These are phyloP conservation scores for Fusarium phyllophilum DNA, from an alignment of 2,329 filamentous ascomycete species.

Conservation along the genomic window DNA sequence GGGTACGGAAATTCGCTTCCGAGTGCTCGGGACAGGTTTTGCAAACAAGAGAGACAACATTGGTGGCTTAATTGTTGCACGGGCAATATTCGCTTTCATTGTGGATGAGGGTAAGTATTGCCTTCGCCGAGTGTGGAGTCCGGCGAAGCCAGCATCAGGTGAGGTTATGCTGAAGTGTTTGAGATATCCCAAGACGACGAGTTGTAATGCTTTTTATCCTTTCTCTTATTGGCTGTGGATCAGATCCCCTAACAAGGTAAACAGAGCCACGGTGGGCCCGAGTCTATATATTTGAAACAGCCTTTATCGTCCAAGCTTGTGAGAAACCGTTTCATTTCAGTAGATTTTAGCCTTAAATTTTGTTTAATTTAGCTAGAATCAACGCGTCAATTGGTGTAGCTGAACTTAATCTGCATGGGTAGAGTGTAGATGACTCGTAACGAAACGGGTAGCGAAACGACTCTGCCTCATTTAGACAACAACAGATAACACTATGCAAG, in stretches of 20 bases:
- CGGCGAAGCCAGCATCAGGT: not conserved
- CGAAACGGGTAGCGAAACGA: constrained; percentile 19
- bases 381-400: constrained; percentile 3
- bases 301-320: not conserved
- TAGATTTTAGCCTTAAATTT: not conserved
- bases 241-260: constrained; percentile 18
- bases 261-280: constrained; percentile 15
- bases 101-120: not conserved
- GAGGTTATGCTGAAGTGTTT: constrained; percentile 11
- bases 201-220: constrained; percentile 8
- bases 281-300: constrained; percentile 13
- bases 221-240: constrained; percentile 26
- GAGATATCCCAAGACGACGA: not conserved
- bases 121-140: constrained; percentile 2
- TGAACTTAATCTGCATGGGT: not conserved
- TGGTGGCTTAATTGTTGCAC: constrained; percentile 26
- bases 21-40: constrained; percentile 17
- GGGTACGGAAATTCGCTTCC: constrained; percentile 15
- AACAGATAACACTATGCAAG: not conserved
- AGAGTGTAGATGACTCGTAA: constrained; percentile 8
- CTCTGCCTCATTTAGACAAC: constrained; percentile 21
- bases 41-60: constrained; percentile 16
- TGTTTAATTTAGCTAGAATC: not conserved
- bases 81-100: constrained; percentile 25
- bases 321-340: constrained; percentile 8